These are phyloP conservation scores for Babesia bigemina DNA, from an alignment of 169 alveolate species.

Conservation along the genomic window DNA sequence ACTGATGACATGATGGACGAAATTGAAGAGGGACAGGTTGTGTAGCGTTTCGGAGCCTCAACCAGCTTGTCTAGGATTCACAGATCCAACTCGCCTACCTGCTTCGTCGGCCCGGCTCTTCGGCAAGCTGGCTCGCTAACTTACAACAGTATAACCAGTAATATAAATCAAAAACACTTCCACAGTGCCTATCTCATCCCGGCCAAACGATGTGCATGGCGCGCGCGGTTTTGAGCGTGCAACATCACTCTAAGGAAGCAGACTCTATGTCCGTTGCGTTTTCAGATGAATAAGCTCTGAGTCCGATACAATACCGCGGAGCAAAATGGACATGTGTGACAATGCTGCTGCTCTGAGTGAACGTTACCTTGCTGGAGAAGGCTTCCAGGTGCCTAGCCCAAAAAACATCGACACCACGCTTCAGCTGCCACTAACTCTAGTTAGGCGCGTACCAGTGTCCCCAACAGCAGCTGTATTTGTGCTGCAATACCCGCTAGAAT, in stretches of 20 bases:
- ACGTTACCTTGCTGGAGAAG: conserved; percentile 10
- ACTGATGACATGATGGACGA: background rate
- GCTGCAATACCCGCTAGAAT: conserved; percentile 36
- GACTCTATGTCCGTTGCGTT: no score
- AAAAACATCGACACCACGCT: background rate
- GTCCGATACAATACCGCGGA: no score
- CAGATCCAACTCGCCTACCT: background rate
- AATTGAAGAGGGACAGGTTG: conserved; percentile 19
- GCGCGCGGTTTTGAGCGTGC: no score
- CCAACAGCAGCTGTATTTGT: conserved; percentile 60
- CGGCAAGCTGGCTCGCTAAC: no score
- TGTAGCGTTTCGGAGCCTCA: background rate
- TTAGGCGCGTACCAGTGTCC: conserved; percentile 15
- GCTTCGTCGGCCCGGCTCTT: no score
- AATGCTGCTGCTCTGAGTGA: background rate
- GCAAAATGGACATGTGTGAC: background rate
- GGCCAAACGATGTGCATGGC: no score
- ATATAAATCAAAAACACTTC: no score
- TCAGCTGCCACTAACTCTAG: conserved; percentile 1
- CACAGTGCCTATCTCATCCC: no score
- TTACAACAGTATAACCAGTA: no score
- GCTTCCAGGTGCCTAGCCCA: conserved; percentile 2
- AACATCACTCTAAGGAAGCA: no score
- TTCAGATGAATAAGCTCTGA: no score
- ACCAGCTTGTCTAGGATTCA: background rate